These are phyloP conservation scores for Whalleya microplaca DNA, from an alignment of 2,329 filamentous ascomycete species.

Conservation along the genomic window DNA sequence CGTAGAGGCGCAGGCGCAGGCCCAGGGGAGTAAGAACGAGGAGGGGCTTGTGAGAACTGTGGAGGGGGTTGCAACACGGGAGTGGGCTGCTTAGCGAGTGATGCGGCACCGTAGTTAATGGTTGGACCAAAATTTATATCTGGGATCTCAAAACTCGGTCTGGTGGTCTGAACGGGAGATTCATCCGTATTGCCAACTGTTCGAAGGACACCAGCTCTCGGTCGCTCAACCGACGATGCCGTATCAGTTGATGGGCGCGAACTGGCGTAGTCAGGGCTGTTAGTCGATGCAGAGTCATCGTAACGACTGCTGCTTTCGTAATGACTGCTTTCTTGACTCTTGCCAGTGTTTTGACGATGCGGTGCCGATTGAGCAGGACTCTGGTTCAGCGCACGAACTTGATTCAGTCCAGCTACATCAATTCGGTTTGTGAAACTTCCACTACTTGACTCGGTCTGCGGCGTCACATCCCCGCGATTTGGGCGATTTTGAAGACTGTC, in stretches of 20 bases:
- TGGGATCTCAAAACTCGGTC: conserved; percentile 62
- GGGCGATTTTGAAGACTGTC: conserved; percentile 42
- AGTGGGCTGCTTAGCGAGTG: conserved; percentile 27
- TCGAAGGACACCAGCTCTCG: conserved; percentile 78
- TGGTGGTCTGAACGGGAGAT: conserved; percentile 17
- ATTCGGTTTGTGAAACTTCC: conserved; percentile 47
- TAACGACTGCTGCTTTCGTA: conserved; percentile 49
- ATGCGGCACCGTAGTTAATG: conserved; percentile 57
- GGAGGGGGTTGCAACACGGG: conserved; percentile 27
- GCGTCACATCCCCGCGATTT: conserved; percentile 44
- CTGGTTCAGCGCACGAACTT: conserved; percentile 42
- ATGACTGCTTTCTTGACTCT: conserved; percentile 44
- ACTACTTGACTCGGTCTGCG: conserved; percentile 42
- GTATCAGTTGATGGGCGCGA: conserved; percentile 59
- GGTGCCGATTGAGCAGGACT: conserved; percentile 28
- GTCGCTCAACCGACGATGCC: conserved; percentile 61
- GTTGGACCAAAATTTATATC: conserved; percentile 87
- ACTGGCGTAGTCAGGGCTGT: conserved; percentile 79
- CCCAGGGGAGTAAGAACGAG: conserved; percentile 32
- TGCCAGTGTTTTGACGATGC: conserved; percentile 42
- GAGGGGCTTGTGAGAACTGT: conserved; percentile 40
- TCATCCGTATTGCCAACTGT: conserved; percentile 66
- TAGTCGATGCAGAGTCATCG: conserved; percentile 67
- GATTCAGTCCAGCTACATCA: conserved; percentile 54
- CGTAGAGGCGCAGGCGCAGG: conserved; percentile 25